These are phyloP conservation scores for Eruca vesicaria DNA, from an alignment of 441 rosid genomes.

Conservation along the genomic window DNA sequence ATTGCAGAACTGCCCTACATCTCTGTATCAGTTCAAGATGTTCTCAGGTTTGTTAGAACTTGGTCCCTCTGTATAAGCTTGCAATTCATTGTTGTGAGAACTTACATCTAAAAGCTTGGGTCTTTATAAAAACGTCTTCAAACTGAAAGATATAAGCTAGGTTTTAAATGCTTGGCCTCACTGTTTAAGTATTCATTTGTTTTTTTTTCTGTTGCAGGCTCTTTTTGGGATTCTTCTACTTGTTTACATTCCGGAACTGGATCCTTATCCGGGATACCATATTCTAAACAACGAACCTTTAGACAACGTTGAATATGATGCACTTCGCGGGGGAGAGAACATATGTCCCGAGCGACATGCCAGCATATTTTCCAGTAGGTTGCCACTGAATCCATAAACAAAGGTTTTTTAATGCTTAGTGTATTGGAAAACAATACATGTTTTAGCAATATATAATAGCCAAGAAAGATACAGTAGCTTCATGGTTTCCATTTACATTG, in stretches of 20 bases:
- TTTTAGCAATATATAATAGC: neutral
- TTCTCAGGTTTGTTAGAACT: conserved; percentile 66
- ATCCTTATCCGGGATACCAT: conserved; percentile 65
- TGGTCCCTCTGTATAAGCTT: neutral
- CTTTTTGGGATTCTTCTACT: conserved; percentile 75
- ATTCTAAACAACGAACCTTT: conserved; percentile 49
- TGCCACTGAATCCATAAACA: conserved; percentile 8
- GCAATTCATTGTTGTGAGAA: conserved; percentile 6
- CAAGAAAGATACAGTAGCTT: neutral
- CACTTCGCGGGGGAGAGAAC: conserved; percentile 70
- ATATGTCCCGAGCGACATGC: conserved; percentile 80
- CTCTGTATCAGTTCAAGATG: conserved; percentile 55
- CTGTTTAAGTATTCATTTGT: conserved; percentile 8
- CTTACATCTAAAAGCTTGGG: neutral
- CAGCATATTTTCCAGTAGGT: conserved; percentile 76
- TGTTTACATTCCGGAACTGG: conserved; percentile 66
- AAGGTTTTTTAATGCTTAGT: neutral
- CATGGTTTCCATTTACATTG: conserved; percentile 1
- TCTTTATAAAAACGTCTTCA: neutral
- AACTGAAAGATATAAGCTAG: neutral
- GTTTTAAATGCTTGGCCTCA: neutral
- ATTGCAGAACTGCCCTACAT: conserved; percentile 61
- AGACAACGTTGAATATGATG: conserved; percentile 67
- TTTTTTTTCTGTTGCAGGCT: conserved; percentile 46
- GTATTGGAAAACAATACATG: neutral